phyloP scores from a whole-genome alignment of 2,329 filamentous ascomycete species.

The Coniochaeta ligniaria region DNA sequence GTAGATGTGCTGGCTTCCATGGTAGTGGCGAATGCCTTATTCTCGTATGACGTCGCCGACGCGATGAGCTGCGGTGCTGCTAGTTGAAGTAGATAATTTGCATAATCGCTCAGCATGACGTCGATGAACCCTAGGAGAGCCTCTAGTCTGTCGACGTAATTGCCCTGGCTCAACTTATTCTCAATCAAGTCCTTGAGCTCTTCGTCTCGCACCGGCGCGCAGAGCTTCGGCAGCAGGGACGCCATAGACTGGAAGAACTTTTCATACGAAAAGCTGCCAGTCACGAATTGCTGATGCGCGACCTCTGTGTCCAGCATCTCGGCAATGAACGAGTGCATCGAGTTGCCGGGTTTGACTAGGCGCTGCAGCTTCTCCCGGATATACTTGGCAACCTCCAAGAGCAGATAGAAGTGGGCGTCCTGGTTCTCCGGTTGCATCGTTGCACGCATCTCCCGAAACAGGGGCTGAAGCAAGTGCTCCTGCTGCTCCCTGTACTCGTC shows the following conservation, averaged over 20 bases:
- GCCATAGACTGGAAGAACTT: conserved; percentile 74
- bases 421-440: conserved; percentile 60
- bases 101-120: conserved; percentile 71
- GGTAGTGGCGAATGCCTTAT: conserved; percentile 62
- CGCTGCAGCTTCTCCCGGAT: conserved; percentile 67
- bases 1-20: conserved; percentile 47
- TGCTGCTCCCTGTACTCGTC: conserved; percentile 53
- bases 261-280: conserved; percentile 72
- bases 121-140: conserved; percentile 71
- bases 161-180: conserved; percentile 50
- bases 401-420: conserved; percentile 59
- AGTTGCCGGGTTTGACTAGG: conserved; percentile 62
- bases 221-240: conserved; percentile 68
- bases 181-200: conserved; percentile 64
- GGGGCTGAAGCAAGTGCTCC: conserved; percentile 35
- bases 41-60: conserved; percentile 66
- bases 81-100: conserved; percentile 70
- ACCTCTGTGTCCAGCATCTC: conserved; percentile 69
- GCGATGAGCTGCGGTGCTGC: conserved; percentile 65
- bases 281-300: conserved; percentile 59
- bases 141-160: conserved; percentile 70
- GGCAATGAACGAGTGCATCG: conserved; percentile 67
- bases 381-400: conserved; percentile 62
- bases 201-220: conserved; percentile 72
- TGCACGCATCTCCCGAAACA: conserved; percentile 52